A percentile compares a stretch with the other conserved stretches of the same genome.
Evolutionary conservation across 805 yeast species (phyloP).

Genomic region (Ogataea angusta): DNA sequence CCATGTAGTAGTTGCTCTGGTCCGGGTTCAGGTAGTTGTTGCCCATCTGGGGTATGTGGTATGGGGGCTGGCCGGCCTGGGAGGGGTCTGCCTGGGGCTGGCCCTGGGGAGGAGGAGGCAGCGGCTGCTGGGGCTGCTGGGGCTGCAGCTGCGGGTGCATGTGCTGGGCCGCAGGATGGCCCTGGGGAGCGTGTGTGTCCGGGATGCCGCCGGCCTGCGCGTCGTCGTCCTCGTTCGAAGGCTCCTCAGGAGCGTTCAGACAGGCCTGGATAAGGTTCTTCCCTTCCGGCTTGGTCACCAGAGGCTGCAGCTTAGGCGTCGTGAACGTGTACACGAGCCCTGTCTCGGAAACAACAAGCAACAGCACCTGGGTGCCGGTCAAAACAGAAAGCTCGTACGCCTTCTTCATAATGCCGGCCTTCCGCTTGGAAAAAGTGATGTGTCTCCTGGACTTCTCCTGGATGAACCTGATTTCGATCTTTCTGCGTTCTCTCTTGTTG

Average conservation of each 20-base stretch:
- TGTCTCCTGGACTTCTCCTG: conserved; percentile 98
- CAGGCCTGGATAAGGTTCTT: conserved; percentile 96
- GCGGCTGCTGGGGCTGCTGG: conserved; percentile 32
- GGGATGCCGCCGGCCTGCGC: conserved; percentile 17
- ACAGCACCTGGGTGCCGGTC: conserved; percentile 94
- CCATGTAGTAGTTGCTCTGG: conserved; percentile 28
- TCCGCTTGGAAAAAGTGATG: conserved; percentile 95
- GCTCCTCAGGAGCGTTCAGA: conserved; percentile 92
- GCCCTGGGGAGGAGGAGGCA: conserved; percentile 27
- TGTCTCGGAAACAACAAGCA: conserved; percentile 96
- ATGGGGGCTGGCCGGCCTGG: conserved; percentile 23
- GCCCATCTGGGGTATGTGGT: conserved; percentile 27
- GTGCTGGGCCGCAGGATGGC: conserved; percentile 26
- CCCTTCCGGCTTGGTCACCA: conserved; percentile 96
- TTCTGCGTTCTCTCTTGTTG: conserved; percentile 63
- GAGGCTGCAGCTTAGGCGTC: conserved; percentile 97
- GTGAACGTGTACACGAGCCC: conserved; percentile 97
- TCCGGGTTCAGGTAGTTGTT: conserved; percentile 27
- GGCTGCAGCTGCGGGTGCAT: conserved; percentile 35
- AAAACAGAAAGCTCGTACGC: conserved; percentile 97
- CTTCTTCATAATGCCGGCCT: conserved; percentile 98
- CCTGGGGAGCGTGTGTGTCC: conserved; percentile 22
- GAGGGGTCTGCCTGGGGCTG: conserved; percentile 23
- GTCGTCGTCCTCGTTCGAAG: conserved; percentile 57
- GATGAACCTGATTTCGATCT: conserved; percentile 94